phyloP scores from a whole-genome alignment of 805 yeast species.

The Cephaloascus albidus region DNA sequence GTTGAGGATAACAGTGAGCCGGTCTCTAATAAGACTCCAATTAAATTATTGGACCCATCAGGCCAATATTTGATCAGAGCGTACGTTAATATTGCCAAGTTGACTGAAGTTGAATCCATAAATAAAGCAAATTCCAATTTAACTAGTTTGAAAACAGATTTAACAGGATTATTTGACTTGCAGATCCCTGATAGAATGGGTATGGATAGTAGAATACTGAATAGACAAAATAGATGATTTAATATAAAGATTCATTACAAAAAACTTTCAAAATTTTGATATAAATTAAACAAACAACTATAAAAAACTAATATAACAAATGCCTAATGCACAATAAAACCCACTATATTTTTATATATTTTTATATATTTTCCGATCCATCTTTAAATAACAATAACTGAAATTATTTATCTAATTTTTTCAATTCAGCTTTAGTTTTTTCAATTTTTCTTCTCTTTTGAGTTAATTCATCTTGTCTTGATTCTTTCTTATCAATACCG shows the following conservation, averaged over 20 bases:
- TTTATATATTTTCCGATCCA: no score
- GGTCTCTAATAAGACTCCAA: slow-evolving; percentile 10
- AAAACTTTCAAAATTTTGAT: no score
- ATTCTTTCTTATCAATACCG: slow-evolving; percentile 76
- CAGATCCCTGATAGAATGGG: slow-evolving; percentile 68
- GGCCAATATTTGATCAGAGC: slow-evolving; percentile 53
- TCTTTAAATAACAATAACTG: background rate
- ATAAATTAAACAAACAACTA: background rate
- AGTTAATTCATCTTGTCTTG: slow-evolving; percentile 57
- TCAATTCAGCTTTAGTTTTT: slow-evolving; percentile 46
- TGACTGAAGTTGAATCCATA: slow-evolving; percentile 69
- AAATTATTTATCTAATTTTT: slow-evolving; percentile 10
- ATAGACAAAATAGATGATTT: background rate
- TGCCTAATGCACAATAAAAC: background rate
- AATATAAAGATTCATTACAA: no score
- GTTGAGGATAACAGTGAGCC: slow-evolving; percentile 14
- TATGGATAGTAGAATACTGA: slow-evolving; percentile 62
- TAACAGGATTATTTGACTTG: slow-evolving; percentile 60
- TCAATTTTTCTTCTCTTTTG: slow-evolving; percentile 64
- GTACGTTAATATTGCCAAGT: slow-evolving; percentile 57
- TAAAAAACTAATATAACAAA: background rate
- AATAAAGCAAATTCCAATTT: slow-evolving; percentile 58
- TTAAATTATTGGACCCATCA: slow-evolving; percentile 38
- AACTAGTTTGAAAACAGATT: slow-evolving; percentile 50
- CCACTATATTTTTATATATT: background rate